Conservation (phyloP, 768 basidiomycete genomes). For the Suillus subluteus region DNA sequence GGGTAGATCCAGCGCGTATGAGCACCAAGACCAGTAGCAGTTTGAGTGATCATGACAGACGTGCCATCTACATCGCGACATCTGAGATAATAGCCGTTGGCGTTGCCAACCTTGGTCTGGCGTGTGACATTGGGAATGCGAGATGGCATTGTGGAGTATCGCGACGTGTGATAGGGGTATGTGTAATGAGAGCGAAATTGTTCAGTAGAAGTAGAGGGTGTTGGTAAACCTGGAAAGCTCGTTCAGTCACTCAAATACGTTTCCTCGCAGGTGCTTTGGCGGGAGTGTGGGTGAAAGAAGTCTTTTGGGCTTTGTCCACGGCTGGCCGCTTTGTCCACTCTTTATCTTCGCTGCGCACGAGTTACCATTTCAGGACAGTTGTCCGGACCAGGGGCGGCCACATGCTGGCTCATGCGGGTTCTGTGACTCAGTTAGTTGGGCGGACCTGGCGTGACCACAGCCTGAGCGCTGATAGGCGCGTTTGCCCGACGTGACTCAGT, state of each 20-base stretch:
- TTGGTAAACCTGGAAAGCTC: conserved; percentile 1
- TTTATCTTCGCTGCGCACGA: neutral
- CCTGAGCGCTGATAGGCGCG: neutral
- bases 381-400: conserved; percentile 18
- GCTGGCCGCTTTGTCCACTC: conserved; percentile 27
- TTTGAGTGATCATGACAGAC: conserved; percentile 14
- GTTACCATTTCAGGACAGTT: conserved; percentile 27
- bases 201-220: conserved; percentile 1
- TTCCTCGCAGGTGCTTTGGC: conserved; percentile 22
- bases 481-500: neutral
- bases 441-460: neutral
- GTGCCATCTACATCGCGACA: conserved; percentile 19
- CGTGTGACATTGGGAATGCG: conserved; percentile 15
- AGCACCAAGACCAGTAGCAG: conserved; percentile 17
- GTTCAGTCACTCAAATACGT: conserved; percentile 28
- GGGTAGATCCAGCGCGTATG: conserved; percentile 18
- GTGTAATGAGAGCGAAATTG: neutral
- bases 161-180: conserved; percentile 2
- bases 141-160: conserved; percentile 7
- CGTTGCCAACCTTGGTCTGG: neutral
- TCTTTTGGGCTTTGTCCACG: conserved; percentile 21
- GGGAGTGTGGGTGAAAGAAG: conserved; percentile 13
- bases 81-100: conserved; percentile 9
- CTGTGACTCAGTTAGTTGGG: conserved; percentile 25
- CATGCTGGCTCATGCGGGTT: conserved; percentile 10